Percentiles rank a stretch among this genome's conserved stretches.
Conservation (phyloP, 176 grass and related monocot species). For the Eremochloa ophiuroides region DNA sequence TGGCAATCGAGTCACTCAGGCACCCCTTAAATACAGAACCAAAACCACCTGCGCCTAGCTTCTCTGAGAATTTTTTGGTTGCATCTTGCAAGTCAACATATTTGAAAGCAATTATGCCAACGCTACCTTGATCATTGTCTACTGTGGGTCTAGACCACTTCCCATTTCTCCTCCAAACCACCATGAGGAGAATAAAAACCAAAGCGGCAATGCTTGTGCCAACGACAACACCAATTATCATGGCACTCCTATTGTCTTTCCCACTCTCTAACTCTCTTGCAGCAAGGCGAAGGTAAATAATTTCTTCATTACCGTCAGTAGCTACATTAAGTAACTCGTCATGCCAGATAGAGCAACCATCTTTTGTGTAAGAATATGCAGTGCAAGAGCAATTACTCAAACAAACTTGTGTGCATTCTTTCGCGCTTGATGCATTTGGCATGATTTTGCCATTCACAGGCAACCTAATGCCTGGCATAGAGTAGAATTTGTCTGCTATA, state of each 20-base stretch:
- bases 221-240: neutral
- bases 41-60: constrained; percentile 57
- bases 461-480: neutral
- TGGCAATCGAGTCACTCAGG: constrained; percentile 28
- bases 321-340: constrained; percentile 43
- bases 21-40: constrained; percentile 64
- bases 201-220: neutral
- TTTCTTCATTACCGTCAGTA: constrained; percentile 12
- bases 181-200: neutral
- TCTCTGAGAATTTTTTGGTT: constrained; percentile 53
- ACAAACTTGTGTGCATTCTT: constrained; percentile 8
- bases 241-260: constrained; percentile 16
- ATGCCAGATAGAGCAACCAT: constrained; percentile 48
- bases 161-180: neutral
- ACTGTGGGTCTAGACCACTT: neutral
- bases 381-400: constrained; percentile 52
- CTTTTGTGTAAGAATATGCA: constrained; percentile 29
- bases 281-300: constrained; percentile 54
- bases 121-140: neutral
- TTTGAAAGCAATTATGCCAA: constrained; percentile 35
- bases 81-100: constrained; percentile 33
- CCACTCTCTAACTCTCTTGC: constrained; percentile 27
- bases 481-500: constrained; percentile 13
- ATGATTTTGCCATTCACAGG: neutral
- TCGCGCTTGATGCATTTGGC: neutral